phyloP scores from a whole-genome alignment of 1,284 basidiomycete species.

The Trichosporon sp. region DNA sequence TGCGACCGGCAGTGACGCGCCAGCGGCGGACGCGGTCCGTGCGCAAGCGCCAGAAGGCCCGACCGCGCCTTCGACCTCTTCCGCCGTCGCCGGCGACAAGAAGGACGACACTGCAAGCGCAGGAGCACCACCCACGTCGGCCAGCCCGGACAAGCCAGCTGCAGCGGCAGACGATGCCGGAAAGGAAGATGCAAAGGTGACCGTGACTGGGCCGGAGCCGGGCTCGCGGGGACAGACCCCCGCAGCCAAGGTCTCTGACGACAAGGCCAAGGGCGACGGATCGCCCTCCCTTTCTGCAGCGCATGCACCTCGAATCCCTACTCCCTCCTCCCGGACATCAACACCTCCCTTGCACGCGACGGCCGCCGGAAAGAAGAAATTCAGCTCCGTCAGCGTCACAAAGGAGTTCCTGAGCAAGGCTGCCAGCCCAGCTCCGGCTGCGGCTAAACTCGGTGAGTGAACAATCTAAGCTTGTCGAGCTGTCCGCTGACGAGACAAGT shows the following conservation, averaged over 20 bases:
- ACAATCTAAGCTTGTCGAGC: background rate
- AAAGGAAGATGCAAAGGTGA: background rate
- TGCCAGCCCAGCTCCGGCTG: slow-evolving; percentile 35
- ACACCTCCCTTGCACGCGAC: slow-evolving; percentile 36
- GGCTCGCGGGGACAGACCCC: background rate
- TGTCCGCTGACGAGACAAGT: slow-evolving; percentile 19
- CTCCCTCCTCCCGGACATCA: slow-evolving; percentile 41
- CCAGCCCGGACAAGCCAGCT: background rate
- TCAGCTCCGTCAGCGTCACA: slow-evolving; percentile 81
- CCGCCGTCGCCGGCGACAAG: background rate
- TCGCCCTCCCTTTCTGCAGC: slow-evolving; percentile 11
- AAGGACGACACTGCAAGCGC: background rate
- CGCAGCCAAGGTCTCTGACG: background rate
- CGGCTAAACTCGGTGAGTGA: slow-evolving; percentile 18
- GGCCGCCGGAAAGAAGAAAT: slow-evolving; percentile 68
- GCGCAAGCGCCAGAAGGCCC: background rate
- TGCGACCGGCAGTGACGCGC: background rate
- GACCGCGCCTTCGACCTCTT: background rate
- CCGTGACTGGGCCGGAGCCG: background rate
- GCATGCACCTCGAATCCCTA: slow-evolving; percentile 24
- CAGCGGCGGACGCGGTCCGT: slow-evolving; percentile 1
- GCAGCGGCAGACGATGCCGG: background rate
- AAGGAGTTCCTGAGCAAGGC: slow-evolving; percentile 91
- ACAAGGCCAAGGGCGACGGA: background rate
- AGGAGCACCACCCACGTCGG: background rate